Base-by-base conservation (phyloP, 805 yeast species). In the Wickerhamiella azyma region DNA sequence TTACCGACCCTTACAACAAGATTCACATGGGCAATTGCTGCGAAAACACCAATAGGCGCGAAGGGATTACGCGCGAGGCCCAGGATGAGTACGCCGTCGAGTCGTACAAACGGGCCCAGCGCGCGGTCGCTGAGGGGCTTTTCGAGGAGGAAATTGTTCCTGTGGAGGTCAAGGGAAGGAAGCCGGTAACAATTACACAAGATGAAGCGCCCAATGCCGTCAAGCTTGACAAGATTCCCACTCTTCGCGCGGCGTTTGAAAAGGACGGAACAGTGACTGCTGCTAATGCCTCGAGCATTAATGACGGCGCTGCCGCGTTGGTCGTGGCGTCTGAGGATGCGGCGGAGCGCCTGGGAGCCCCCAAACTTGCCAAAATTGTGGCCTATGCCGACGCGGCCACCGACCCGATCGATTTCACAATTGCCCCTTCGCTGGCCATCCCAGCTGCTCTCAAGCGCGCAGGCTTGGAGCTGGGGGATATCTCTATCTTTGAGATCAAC, bases 361-460 rank as follows among this genome's bases (percentile, higher is more conserved):
- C 70, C 58, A 67, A 88, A 48, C 56, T 77, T 47, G 96, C 94
- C 50, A 76, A 76, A 62, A 76, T 88, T 56, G 59, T 74, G 44
- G 92, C 95, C 46, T 88, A 94, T 86, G 96, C 94, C 64, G 97
- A 89, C 65, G 96, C 95, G 55, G 96, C 94, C 42, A 85, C 85
- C 57, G 75, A 77, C 29, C 96, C 96, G 53, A 74, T 79, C 52
- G 94, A 88, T 65, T 88, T 88, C 71, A 86, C 96, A 46, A 81
- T 86, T 67, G 94, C 96, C 26, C 96, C 97, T 52, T 70, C 95
- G 26, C 71, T 86, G 59, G 94, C 96, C 43, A 76, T 89, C 59
- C 96, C 96, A 66, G 82, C 81, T 67, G 94, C 94, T 39, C 71
- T 89, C 57, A 77, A 82, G 64, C 88, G 80, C 58, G 94, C 96